Base-by-base conservation (phyloP, 176 grass and related monocot genomes). In the Pontederia crassipes region DNA sequence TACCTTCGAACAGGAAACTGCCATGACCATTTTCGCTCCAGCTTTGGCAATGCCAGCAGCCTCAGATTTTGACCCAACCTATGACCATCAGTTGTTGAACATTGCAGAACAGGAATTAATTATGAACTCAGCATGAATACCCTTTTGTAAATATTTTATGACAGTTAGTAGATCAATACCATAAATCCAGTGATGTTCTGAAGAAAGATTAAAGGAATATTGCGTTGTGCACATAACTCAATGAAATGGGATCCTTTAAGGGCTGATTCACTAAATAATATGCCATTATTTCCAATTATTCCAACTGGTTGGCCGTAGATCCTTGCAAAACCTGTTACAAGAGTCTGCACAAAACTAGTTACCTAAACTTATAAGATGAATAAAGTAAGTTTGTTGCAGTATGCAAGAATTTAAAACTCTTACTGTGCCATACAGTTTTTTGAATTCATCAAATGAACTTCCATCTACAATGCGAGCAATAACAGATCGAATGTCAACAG, bases 121-220 rank as follows among this genome's bases (percentile, higher is more conserved):
- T 24, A 24, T 24, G 20, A 24, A 24, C 20, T 24, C 20, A 24
- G 20, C 32, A 40, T 40, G 32, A 40, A 40, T 40, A 40, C 32
- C 32, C 2, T 40, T 40, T 40, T 40, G 32, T 40, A 40, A 40
- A 45, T 45, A 18, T 18, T 75, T 4, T 65, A 74, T 35, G 59
- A 4, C 28, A 55, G 72, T 66, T 46, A 49, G 12, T 14, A 73
- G 20, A 40, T 1, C 55, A 75, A 24, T 82, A 97, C 92, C 92
- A 97, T 97, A 76, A 97, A 97, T 26, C 92, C 92, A 78, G 92
- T 85, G 70, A 97, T 97, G 73, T 97, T 97, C 75, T 97, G 92
- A 83, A 91, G 92, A 70, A 97, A 97, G 63, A 97, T 91, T 73
- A 97, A 85, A 85, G 92, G 92, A 78, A 97, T 91, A 78, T 88